Base-by-base conservation (phyloP, 805 yeast species). In the Priceomyces medius region DNA sequence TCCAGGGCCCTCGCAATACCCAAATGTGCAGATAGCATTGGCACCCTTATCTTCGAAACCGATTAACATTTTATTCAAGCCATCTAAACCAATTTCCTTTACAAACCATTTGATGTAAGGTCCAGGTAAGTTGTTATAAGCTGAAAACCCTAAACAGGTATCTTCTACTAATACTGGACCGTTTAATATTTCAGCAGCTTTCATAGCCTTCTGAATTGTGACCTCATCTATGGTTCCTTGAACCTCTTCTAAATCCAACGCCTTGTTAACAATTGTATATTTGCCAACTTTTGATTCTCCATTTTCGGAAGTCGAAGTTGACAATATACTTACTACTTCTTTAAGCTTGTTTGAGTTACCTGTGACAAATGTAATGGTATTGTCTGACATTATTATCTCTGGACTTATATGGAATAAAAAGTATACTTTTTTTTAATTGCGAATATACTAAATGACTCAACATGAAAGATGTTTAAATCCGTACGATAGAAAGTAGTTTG, bases 111-210 rank as follows among this genome's bases (percentile, higher is more conserved):
- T 91, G 64, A 78, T 76, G 49, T 88, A 88, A 1, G 98, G 98
- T 18, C 99, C 99, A 3, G 99, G 99, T 37, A 93, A 74, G 47
- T 74, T 72, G 39, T 85, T 81, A 56, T 84, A 73, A 2, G 95
- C 96, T 37, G 76, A 76, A 63, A 85, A 93, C 3, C 85, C 87
- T 29, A 93, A 75, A 38, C 96, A 90, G 0, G 99, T 93, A 55
- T 93, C 99, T 59, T 93, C 99, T 3, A 90, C 97, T 43, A 93
- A 72, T 0, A 88, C 97, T 0, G 98, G 91, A 0, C 95, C 93
- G 2, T 71, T 59, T 3, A 81, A 60, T 7, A 77, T 57, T 9
- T 61, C 56, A 4, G 91, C 85, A 2, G 96, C 96, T 9, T 81
- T 74, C 53, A 73, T 65, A 42, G 95, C 88, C 61, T 93, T 93